phyloP scores from a whole-genome alignment of 106 monocot genomes.

The Chionographis japonica region DNA sequence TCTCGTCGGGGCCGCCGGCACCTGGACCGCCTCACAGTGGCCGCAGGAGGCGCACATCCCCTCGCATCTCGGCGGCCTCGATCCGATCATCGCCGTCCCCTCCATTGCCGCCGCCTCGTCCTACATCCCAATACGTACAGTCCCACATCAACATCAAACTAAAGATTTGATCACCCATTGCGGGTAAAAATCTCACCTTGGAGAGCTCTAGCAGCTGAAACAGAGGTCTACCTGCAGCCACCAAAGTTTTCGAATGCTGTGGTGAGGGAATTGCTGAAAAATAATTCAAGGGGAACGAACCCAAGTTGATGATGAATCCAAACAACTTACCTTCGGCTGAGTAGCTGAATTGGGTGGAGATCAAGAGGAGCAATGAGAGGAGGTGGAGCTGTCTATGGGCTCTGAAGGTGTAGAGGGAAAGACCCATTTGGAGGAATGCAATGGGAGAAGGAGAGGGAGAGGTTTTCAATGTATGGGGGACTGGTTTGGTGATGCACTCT shows the following conservation, averaged over 20 bases:
- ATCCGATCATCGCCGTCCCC: slow-evolving; percentile 35
- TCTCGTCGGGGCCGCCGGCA: slow-evolving; percentile 29
- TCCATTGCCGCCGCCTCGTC: slow-evolving; percentile 1
- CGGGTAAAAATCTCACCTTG: background rate
- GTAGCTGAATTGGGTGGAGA: background rate
- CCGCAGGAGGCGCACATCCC: slow-evolving; percentile 33
- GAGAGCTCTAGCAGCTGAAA: background rate
- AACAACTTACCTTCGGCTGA: background rate
- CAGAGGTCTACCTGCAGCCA: background rate
- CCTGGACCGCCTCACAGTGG: slow-evolving; percentile 50
- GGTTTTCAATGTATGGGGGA: too few relatives aligned
- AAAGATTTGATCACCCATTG: too few relatives aligned
- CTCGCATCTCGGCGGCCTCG: slow-evolving; percentile 49
- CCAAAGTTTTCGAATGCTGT: too few relatives aligned
- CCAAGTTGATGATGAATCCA: background rate
- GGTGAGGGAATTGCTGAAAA: background rate
- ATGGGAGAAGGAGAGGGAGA: background rate
- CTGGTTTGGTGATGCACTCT: too few relatives aligned
- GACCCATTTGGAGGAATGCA: background rate
- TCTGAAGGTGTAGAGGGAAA: too few relatives aligned
- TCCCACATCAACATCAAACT: too few relatives aligned
- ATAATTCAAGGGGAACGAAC: background rate
- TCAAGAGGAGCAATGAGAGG: slow-evolving; percentile 1
- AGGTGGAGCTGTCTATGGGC: background rate
- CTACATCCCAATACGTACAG: background rate